Conservation (phyloP, 768 basidiomycete species). For the Boletus sp. region DNA sequence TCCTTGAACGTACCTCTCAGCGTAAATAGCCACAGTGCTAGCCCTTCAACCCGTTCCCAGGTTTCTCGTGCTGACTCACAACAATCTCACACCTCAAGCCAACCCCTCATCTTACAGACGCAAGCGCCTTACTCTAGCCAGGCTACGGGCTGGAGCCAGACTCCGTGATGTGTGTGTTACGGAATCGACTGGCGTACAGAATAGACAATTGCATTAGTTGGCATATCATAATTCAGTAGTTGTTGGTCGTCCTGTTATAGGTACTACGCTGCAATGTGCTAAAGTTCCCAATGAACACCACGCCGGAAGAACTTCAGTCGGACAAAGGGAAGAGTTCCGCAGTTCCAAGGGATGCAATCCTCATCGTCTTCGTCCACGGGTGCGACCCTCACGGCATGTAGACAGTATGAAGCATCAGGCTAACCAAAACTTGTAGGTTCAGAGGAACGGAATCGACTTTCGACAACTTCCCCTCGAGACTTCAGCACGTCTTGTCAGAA, state of each 20-base stretch:
- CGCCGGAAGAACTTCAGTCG: constrained; percentile 4
- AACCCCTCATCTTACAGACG: constrained; percentile 42
- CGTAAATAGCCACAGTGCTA: background rate
- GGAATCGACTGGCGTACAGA: too few relatives aligned
- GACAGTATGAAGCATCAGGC: background rate
- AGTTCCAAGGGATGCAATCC: constrained; percentile 44
- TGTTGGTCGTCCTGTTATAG: constrained; percentile 12
- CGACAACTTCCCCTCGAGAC: constrained; percentile 70
- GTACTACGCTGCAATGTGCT: background rate
- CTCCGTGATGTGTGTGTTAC: constrained; percentile 18
- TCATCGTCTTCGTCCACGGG: constrained; percentile 81
- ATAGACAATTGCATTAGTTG: background rate
- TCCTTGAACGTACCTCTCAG: constrained; percentile 20
- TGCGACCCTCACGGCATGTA: constrained; percentile 34
- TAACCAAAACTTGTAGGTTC: constrained; percentile 37
- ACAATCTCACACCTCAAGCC: constrained; percentile 26
- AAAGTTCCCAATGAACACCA: constrained; percentile 10
- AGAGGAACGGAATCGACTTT: constrained; percentile 72
- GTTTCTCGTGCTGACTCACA: constrained; percentile 6
- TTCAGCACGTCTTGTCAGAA: constrained; percentile 74
- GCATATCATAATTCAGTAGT: background rate
- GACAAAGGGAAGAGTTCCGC: constrained; percentile 5
- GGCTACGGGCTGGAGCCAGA: constrained; percentile 26
- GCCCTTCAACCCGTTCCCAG: background rate
- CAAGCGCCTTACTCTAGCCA: constrained; percentile 58